Base-by-base conservation (phyloP, 2,329 filamentous ascomycete genomes). In the Simplicillium aogashimaense region DNA sequence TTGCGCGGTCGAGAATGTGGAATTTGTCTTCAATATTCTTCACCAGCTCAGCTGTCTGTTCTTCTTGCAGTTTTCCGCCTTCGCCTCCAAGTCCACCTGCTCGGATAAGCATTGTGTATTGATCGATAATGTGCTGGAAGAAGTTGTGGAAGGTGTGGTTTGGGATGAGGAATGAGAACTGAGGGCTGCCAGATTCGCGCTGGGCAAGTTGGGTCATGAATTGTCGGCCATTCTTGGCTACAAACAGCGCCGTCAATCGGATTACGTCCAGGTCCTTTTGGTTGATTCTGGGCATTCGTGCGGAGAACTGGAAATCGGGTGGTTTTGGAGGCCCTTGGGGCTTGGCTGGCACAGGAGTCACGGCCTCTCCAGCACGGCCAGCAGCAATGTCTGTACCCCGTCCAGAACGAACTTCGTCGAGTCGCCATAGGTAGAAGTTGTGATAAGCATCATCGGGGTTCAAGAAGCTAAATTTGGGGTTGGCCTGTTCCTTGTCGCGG, bases 81-180 rank as follows among this genome's bases (percentile, higher is more conserved):
- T 74, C 69, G 32, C 81, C 81, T 49, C 83, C 77, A 7, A 81
- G 70, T 1, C 80, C 82, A 41, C 79, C 74, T 7, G 78, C 74
- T 41, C 78, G 76, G 41, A 95, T 57, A 25, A 95, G 66, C 38
- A 82, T 72, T n/a, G 83, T 84, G 61, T 97, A 97, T 58, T 98
- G 92, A 50, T 97, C 90, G 44, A 95, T 81, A 44, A 95, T 73
- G 47, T 89, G 79, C 51, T 87, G 86, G 63, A 95, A 97, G 67
- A 92, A 97, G 59, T 90, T 89, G 67, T 97, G 88, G 47, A 95
- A 81, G 54, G 86, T 95, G 67, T 98, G 92, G 54, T 95, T 94
- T 13, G 89, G 87, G 40, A 90, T 81, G 39, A 98, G 71, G 56
- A 98, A 98, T 62, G 95, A 88, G 60, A 97, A 98, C 58, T 98